These are phyloP conservation scores for Bipolaris gigantea DNA, from an alignment of 2,329 filamentous ascomycete species.

Conservation along the genomic window DNA sequence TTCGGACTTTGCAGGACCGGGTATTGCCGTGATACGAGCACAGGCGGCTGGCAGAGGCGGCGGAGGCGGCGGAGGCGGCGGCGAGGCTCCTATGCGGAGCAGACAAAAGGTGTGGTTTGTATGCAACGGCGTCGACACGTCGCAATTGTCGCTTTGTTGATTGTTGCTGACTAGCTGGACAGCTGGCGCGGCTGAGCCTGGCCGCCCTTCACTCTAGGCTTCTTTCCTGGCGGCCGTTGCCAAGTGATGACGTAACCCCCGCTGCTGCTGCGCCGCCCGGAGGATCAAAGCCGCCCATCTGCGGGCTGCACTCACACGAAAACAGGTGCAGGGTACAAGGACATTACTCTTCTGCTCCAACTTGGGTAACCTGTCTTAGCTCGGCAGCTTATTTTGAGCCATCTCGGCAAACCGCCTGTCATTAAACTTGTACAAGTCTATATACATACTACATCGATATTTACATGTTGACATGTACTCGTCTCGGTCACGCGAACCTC, in stretches of 20 bases:
- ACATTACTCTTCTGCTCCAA: too few species aligned
- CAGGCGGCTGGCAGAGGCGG: background rate
- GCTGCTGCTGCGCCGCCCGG: constrained; percentile 10
- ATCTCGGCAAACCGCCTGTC: too few species aligned
- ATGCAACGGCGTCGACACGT: constrained; percentile 8
- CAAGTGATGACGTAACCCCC: constrained; percentile 33
- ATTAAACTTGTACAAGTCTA: too few species aligned
- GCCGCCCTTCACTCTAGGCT: constrained; percentile 10
- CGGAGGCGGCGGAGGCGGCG: background rate
- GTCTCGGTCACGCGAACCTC: too few species aligned
- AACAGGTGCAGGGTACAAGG: too few species aligned
- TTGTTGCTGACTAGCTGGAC: constrained; percentile 14
- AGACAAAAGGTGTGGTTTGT: background rate
- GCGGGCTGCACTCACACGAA: too few species aligned
- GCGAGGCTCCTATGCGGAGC: background rate
- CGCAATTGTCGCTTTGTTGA: constrained; percentile 13
- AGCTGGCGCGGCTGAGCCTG: constrained; percentile 24
- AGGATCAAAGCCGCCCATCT: background rate
- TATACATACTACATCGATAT: too few species aligned
- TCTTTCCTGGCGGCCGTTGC: constrained; percentile 9
- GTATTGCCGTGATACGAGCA: background rate
- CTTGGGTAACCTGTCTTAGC: too few species aligned
- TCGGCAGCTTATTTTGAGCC: too few species aligned
- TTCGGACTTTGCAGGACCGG: background rate
- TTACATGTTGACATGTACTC: too few species aligned